Evolutionary conservation across 805 yeast genomes (phyloP).

Genomic region (Ogataea pini): DNA sequence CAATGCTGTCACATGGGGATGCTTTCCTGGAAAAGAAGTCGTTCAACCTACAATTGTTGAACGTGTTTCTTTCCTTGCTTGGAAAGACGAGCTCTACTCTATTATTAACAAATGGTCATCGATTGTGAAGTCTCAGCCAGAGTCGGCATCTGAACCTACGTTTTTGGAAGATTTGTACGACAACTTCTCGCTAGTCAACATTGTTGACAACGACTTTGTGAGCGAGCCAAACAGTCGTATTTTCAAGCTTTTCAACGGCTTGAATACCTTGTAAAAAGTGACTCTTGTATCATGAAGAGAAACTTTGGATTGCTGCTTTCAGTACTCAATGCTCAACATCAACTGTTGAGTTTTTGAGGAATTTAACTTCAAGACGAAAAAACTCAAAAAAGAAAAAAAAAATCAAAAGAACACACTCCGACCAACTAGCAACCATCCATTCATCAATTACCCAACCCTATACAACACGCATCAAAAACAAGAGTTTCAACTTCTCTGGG

Average conservation of each 20-base stretch:
- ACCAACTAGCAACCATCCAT: not conserved
- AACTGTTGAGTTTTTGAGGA: conserved; percentile 7
- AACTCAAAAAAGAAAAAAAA: not conserved
- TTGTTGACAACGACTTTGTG: conserved; percentile 84
- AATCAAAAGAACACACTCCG: not conserved
- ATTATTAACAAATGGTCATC: conserved; percentile 75
- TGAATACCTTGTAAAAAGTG: conserved; percentile 2
- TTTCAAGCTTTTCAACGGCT: conserved; percentile 50
- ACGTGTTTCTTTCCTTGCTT: conserved; percentile 85
- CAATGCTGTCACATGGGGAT: conserved; percentile 98
- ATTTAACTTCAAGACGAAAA: not conserved
- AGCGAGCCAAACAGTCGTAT: conserved; percentile 52
- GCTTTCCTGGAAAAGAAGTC: conserved; percentile 93
- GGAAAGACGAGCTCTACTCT: conserved; percentile 94
- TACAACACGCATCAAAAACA: not conserved
- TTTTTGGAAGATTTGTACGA: conserved; percentile 51
- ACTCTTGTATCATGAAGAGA: too few relatives aligned
- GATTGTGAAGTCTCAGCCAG: conserved; percentile 36
- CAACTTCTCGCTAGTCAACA: conserved; percentile 74
- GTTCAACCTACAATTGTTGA: conserved; percentile 96
- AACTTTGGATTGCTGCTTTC: not conserved
- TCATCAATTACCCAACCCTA: not conserved
- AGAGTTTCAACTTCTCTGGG: not conserved
- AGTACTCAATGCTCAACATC: conserved; percentile 8
- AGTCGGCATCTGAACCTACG: conserved; percentile 32